Evolutionary conservation across 1,284 basidiomycete species (phyloP), one percentile per base, ranked within the genome.

Genomic region (Ustilago lituana): DNA sequence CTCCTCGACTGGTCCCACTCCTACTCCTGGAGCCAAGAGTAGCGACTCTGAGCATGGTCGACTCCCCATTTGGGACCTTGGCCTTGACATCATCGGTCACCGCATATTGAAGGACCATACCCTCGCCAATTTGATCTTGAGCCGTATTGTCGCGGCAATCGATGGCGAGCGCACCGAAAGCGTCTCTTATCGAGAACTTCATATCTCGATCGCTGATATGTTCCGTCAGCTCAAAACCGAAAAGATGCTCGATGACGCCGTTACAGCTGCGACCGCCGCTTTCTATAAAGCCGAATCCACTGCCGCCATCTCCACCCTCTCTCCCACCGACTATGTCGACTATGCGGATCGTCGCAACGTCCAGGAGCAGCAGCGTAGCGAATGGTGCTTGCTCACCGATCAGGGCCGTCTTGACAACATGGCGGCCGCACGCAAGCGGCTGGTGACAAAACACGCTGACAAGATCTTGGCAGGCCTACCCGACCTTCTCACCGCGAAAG

Each of bases 71-170:
- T 63, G 62, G 58, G 65, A 77, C 2, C 64, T 78, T 8, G 58
- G 63, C 36, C 53, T 77, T 20, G 73, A 76, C 35, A 55, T 69
- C 12, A 73, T 77, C 35, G 71, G 60, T 40, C 62, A 77, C 49
- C 45, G 54, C 27, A 45, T 78, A 36, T 26, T 74, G 31, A 46
- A 72, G n/a, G 67, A 74, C 31, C 52, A 33, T 8, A 32, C 41
- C 1, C 56, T 78, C 8, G 36, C 51, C 11, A 17, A 27, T n/a
- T 51, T 64, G 52, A 49, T 60, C 14, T 40, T 74, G 15, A 39
- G 27, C 8, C 45, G 57, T 10, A 56, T 74, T 37, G 40, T 55
- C 3, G 48, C 58, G 26, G 61, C 61, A 14, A 12, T 77, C 58
- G 52, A 76, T 38, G 53, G 50, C 24, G 61, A 66, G 29, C 62